Percentiles rank a stretch among this genome's conserved stretches.
These are phyloP conservation scores for Novymonas esmeraldas DNA, from an alignment of 208 protist genomes.

Conservation along the genomic window DNA sequence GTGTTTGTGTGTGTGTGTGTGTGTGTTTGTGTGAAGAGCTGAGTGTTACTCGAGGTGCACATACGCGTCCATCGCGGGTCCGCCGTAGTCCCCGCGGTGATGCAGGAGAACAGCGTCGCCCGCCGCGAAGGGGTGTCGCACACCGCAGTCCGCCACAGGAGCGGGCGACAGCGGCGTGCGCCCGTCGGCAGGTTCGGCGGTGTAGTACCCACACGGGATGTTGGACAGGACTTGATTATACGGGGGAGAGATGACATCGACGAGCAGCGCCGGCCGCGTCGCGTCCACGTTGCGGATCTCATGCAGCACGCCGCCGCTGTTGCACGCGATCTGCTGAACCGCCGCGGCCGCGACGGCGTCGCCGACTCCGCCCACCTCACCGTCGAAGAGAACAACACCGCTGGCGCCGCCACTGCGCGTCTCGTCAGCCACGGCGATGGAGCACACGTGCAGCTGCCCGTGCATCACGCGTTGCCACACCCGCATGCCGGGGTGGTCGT, in stretches of 20 bases:
- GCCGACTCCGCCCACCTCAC: conserved; percentile 23
- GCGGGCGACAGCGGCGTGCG: neutral
- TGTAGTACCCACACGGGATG: conserved; percentile 67
- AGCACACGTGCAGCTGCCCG: conserved; percentile 55
- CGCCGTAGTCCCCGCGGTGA: conserved; percentile 34
- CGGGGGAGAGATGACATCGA: conserved; percentile 76
- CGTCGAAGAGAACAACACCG: conserved; percentile 19
- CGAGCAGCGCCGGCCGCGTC: conserved; percentile 51
- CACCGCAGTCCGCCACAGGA: conserved; percentile 13
- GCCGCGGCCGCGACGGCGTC: neutral
- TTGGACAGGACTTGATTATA: conserved; percentile 52
- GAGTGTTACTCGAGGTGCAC: conserved; percentile 21
- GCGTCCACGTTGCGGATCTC: conserved; percentile 60
- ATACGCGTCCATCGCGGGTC: conserved; percentile 52
- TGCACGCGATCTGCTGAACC: conserved; percentile 4
- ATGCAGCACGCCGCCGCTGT: conserved; percentile 57
- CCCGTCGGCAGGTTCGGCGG: conserved; percentile 9
- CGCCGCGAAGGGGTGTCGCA: conserved; percentile 13
- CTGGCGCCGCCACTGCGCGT: neutral
- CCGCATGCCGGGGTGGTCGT: conserved; percentile 77
- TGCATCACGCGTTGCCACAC: conserved; percentile 74
- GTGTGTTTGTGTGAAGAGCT: neutral
- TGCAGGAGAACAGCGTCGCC: conserved; percentile 37
- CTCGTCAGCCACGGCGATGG: conserved; percentile 15
- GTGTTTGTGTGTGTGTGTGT: neutral